phyloP scores from a whole-genome alignment of 176 grass and related monocot species.

The Eremochloa ophiuroides region DNA sequence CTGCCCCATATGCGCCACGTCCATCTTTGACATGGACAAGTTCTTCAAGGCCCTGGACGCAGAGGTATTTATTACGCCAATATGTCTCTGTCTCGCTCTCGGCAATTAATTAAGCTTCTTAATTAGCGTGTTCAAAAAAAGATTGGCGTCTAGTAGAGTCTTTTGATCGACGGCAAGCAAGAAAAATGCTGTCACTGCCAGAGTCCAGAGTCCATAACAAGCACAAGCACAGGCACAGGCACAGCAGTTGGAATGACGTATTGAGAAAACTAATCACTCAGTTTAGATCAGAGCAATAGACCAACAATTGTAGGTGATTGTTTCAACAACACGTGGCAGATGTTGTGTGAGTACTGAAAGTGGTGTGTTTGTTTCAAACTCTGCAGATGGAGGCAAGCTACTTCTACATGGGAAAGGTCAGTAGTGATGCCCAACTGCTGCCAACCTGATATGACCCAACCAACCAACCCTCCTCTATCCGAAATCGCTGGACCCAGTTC shows the following conservation, averaged over 20 bases:
- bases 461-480: neutral
- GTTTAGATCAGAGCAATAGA: neutral
- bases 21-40: conserved; percentile 77
- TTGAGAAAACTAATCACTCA: neutral
- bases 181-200: neutral
- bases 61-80: conserved; percentile 33
- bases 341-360: neutral
- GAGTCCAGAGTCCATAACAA: too few relatives aligned
- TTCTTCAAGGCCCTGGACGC: conserved; percentile 66
- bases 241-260: neutral
- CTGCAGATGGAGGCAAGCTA: conserved; percentile 56
- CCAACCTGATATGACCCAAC: neutral
- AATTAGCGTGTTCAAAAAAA: neutral
- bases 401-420: conserved; percentile 56
- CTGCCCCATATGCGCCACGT: conserved; percentile 80
- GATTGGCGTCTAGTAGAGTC: neutral
- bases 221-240: neutral
- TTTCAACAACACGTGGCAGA: neutral
- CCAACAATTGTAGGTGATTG: neutral
- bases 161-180: neutral
- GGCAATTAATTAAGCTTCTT: neutral
- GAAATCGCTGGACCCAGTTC: neutral
- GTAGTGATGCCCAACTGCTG: neutral
- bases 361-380: neutral
- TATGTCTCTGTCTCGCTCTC: neutral